phyloP scores from a whole-genome alignment of 2,329 filamentous ascomycete species.

The Metarhizium sp. region DNA sequence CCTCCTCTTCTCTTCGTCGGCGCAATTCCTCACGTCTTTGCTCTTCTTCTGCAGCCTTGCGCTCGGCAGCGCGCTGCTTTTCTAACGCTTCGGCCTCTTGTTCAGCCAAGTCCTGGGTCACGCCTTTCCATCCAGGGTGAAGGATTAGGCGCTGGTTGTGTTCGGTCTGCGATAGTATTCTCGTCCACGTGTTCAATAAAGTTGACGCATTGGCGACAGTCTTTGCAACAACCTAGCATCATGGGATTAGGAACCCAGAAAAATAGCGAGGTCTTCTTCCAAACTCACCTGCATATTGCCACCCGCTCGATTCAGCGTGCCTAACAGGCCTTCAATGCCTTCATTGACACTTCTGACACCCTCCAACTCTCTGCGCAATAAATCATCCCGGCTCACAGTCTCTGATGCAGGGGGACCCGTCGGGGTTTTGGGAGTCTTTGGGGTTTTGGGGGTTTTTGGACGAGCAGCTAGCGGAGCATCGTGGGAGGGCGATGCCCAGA shows the following conservation, averaged over 20 bases:
- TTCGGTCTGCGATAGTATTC: conserved; percentile 92
- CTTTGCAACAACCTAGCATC: conserved; percentile 62
- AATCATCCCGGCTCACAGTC: conserved; percentile 59
- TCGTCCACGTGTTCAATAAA: conserved; percentile 89
- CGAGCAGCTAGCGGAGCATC: conserved; percentile 19
- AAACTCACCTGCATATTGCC: conserved; percentile 63
- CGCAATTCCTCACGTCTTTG: conserved; percentile 62
- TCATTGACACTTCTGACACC: conserved; percentile 80
- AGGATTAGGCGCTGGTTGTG: conserved; percentile 91
- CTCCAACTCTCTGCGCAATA: conserved; percentile 69
- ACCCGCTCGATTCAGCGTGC: conserved; percentile 61
- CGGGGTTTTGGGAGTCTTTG: conserved; percentile 38
- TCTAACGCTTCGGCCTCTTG: conserved; percentile 70
- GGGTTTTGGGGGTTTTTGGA: conserved; percentile 29
- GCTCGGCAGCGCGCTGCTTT: conserved; percentile 68
- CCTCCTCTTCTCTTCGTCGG: conserved; percentile 54
- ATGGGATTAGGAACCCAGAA: conserved; percentile 1
- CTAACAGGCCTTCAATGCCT: conserved; percentile 70
- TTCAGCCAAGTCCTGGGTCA: conserved; percentile 76
- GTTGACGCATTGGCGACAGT: conserved; percentile 84
- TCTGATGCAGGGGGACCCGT: conserved; percentile 26
- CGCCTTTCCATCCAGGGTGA: conserved; percentile 82
- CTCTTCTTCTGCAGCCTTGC: conserved; percentile 69
- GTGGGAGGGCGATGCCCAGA: conserved; percentile 36
- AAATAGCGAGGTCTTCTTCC: neutral